Conservation (phyloP, 2,329 filamentous ascomycete genomes). For the Alternaria sp. region DNA sequence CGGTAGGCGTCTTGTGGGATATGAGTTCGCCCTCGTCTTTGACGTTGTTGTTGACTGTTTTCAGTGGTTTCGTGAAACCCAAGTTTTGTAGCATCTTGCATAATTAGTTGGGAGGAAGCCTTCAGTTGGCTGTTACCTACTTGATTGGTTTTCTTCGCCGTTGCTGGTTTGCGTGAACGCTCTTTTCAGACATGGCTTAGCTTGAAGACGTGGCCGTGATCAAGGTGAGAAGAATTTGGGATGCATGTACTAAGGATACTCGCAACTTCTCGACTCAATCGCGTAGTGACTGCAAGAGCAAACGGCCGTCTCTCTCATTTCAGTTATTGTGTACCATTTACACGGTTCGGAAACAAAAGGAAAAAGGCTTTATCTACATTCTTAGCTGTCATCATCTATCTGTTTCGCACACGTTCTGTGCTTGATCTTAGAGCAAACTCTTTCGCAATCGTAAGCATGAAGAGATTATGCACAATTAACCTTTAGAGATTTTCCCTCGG, state of each 20-base stretch:
- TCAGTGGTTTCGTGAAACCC: slow-evolving; percentile 1
- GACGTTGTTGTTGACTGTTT: not conserved
- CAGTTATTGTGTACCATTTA: not conserved
- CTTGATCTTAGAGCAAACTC: too few species aligned
- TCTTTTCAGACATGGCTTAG: not conserved
- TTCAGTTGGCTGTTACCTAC: not conserved
- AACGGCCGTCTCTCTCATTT: not conserved
- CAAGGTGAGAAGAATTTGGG: not conserved
- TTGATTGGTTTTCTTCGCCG: not conserved
- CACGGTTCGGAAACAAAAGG: not conserved
- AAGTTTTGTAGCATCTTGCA: not conserved
- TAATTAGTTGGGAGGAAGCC: not conserved
- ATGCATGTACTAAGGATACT: not conserved
- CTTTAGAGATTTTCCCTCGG: not conserved
- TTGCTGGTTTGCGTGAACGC: not conserved
- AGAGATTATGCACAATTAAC: not conserved
- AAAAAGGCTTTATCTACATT: too few species aligned
- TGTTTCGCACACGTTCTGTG: too few species aligned
- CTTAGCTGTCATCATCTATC: too few species aligned
- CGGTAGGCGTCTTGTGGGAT: not conserved
- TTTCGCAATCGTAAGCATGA: not conserved
- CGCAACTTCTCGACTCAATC: not conserved
- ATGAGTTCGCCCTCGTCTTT: slow-evolving; percentile 7
- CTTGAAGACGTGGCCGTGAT: not conserved
- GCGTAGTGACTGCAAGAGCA: not conserved